Evolutionary conservation across 176 grass and related monocot genomes (phyloP), one percentile per base, ranked within the genome.

Genomic region (Saccharum officinarum): DNA sequence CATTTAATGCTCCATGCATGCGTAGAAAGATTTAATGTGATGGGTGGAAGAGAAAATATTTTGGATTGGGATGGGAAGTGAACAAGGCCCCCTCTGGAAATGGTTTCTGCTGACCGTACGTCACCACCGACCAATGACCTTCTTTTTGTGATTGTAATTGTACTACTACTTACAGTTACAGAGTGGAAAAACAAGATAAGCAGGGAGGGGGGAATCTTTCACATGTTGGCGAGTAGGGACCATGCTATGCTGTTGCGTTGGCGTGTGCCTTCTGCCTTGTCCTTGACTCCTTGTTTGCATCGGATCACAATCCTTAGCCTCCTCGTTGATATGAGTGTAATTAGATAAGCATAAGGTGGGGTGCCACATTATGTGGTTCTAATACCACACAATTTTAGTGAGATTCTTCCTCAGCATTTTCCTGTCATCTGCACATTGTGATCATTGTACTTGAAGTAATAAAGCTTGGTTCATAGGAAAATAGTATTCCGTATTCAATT

Each of bases 41-140:
- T n/a, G n/a, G n/a, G n/a, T n/a, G n/a, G n/a, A n/a, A n/a, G n/a
- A n/a, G n/a, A n/a, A n/a, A n/a, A n/a, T n/a, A n/a, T n/a, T n/a
- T n/a, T n/a, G n/a, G n/a, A n/a, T n/a, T n/a, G n/a, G n/a, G n/a
- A n/a, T n/a, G n/a, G n/a, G n/a, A n/a, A n/a, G n/a, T n/a, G n/a
- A n/a, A n/a, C n/a, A n/a, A n/a, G n/a, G n/a, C n/a, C n/a, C n/a
- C n/a, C n/a, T 69, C 65, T 11, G 34, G 17, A 69, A 62, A 78
- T 2, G 66, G 73, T 55, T 72, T 38, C 33, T 59, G 78, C 65
- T 40, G 76, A 68, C 82, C 69, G 44, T 79, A 80, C 82, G 46
- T 67, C 28, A 50, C 76, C 69, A 67, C 67, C 38, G 39, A 31
- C 28, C 68, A 38, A 44, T 46, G 52, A 31, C 20, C 63, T 63